Evolutionary conservation across 2,329 filamentous ascomycete genomes (phyloP).

Genomic region (Ramichloridium luteum): DNA sequence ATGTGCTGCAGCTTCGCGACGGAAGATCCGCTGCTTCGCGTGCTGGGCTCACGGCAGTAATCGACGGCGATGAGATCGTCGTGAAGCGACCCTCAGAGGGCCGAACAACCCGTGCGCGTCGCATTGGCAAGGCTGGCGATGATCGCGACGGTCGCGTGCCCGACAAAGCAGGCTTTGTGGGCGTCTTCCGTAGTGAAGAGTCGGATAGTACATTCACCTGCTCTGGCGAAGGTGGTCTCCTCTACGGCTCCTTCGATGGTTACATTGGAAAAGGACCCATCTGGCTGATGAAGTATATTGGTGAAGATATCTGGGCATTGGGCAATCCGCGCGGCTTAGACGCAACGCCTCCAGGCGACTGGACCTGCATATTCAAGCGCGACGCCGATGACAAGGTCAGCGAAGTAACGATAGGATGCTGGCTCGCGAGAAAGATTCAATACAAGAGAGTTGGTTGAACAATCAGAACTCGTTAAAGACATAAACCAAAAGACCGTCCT

Average conservation of each 20-base stretch:
- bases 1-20: too few species aligned
- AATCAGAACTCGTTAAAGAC: too few species aligned
- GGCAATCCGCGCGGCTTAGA: conserved; percentile 31
- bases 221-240: conserved; percentile 23
- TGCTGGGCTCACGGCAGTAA: too few species aligned
- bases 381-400: conserved; percentile 12
- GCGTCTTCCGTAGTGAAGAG: conserved; percentile 27
- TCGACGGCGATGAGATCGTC: too few species aligned
- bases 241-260: conserved; percentile 34
- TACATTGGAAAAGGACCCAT: conserved; percentile 30
- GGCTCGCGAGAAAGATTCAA: conserved; percentile 26
- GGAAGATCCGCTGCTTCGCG: too few species aligned
- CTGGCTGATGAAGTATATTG: conserved; percentile 28
- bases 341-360: conserved; percentile 31
- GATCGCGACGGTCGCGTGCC: too few species aligned
- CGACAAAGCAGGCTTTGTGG: conserved; percentile 13
- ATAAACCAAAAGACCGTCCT: too few species aligned
- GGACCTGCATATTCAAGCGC: conserved; percentile 29
- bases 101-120: too few species aligned
- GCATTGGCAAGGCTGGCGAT: conserved; percentile 14
- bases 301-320: conserved; percentile 30
- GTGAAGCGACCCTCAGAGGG: too few species aligned
- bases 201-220: conserved; percentile 28
- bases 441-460: conserved; percentile 12
- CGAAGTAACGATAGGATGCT: conserved; percentile 29